Base-by-base conservation (phyloP, 352 stramenopile species). In the Globisporangium polare region DNA sequence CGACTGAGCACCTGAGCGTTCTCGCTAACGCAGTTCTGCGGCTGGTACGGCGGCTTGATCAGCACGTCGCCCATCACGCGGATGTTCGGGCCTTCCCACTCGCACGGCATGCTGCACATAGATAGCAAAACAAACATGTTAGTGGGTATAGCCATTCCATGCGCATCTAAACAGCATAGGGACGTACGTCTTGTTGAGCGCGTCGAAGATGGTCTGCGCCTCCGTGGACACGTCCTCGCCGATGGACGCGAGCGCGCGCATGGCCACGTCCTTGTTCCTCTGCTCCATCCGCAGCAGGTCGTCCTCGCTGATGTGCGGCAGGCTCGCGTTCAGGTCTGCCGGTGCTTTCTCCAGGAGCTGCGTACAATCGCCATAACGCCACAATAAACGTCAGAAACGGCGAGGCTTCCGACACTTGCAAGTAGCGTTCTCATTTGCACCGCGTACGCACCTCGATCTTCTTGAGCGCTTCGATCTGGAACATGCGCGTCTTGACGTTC, bases 131-230 rank as follows among this genome's bases (percentile, higher is more conserved):
- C 3, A 29, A 29, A 26, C 17, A 10, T 15, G 13, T 8, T 12
- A 9, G 7, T 45, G 22, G 51, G n/a, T 0, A 12, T 10, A 26
- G 22, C 3, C 3, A 39, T 33, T 17, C 10, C 22, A 6, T n/a
- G 2, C 17, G 3, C 12, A 53, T 53, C 5, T 22, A 17, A 33
- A 5, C 37, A 33, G 18, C 24, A n/a, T 1, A 24, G 26, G 1
- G 3, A 66, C 75, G 63, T 83, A 94, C 74, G 87, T 96, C 69
- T 96, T 96, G 74, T 93, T 94, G 49, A 96, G 81, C 35, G 85
- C 85, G 60, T 96, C 86, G 51, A 96, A 96, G 67, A 94, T 90
- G 39, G 69, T 63, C 60, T 96, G 87, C 27, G 85, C 85, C 57
- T 92, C 75, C 2, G 66, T 62, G 6, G 72, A 74, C 50, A 96